Evolutionary conservation across 768 basidiomycete genomes (phyloP), one percentile per base, ranked within the genome.

Genomic region (Auricularia sp.): DNA sequence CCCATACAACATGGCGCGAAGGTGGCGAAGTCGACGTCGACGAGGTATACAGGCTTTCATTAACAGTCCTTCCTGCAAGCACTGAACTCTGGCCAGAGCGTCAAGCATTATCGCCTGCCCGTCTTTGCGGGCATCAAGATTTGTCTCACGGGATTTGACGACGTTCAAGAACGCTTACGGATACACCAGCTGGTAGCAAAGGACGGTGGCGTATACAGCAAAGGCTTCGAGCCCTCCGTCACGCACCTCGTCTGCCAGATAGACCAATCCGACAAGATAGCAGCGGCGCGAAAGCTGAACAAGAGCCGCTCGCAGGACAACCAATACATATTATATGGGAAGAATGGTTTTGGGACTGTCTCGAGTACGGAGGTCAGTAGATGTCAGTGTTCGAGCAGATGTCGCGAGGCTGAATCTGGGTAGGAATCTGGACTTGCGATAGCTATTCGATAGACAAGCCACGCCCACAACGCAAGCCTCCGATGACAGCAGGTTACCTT

Each of bases 311-410:
- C 80, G 24, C 83, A 85, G 39, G 90, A 92, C 73, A 88, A 87
- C 4, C 80, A 83, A 93, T 94, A 37, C 79, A 83, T 62, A 77
- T 95, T 2, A 85, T 97, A 1, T 96, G 94, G 90, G 93, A 95
- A 71, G 94, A 96, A 67, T 98, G 95, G 95, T 89, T 97, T 65
- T 95, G 92, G 92, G 94, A 97, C 70, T 95, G 83, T 34, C 70
- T 95, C 2, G 85, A 87, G 51, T 91, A 85, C 71, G 85, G 85
- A 65, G 92, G 89, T 78, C 67, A 61, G 73, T 72, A 16, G 14
- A 18, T 33, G 44, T 18, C 63, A 39, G 61, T 65, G 51, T 29
- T 56, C 18, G 44, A 21, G 5, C 47, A 58, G 54, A 42, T 42
- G 61, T 45, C 42, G 6, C 16, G 16, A 62, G 14, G 13, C 18